phyloP scores from a whole-genome alignment of 129 eudicot species.

The Daucus carota region DNA sequence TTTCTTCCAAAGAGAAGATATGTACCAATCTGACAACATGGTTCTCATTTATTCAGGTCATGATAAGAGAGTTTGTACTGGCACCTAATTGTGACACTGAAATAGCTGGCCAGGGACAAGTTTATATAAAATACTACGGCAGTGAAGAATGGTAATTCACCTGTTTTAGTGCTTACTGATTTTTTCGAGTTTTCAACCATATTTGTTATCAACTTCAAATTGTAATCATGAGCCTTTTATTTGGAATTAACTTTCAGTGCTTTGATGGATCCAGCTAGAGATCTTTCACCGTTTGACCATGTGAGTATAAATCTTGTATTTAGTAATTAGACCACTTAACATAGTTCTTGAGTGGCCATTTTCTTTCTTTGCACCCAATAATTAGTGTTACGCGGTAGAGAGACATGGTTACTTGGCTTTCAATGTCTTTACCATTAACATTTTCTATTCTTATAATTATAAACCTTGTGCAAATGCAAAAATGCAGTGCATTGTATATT shows the following conservation, averaged over 20 bases:
- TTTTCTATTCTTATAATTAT: too few relatives aligned
- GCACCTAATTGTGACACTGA: neutral
- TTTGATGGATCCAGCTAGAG: slow-evolving; percentile 28
- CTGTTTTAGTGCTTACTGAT: slow-evolving; percentile 1
- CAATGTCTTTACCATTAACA: too few relatives aligned
- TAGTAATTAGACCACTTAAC: neutral
- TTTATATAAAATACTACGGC: slow-evolving; percentile 27
- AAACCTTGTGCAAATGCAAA: neutral
- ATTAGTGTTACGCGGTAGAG: neutral
- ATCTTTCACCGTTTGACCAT: slow-evolving; percentile 30
- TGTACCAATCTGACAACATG: neutral
- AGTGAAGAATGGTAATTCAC: slow-evolving; percentile 28
- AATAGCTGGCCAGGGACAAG: slow-evolving; percentile 3
- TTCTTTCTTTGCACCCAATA: neutral
- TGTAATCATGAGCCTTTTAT: neutral
- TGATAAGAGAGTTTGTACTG: neutral
- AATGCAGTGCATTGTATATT: neutral
- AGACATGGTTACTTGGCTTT: neutral
- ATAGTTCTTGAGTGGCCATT: neutral
- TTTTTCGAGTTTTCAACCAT: neutral
- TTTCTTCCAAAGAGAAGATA: neutral
- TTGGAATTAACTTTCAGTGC: slow-evolving; percentile 15
- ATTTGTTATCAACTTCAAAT: neutral
- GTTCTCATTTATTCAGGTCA: slow-evolving; percentile 12
- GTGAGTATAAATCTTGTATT: slow-evolving; percentile 13